phyloP scores from a whole-genome alignment of 352 stramenopile genomes.

The Aphanomyces cochlioides region DNA sequence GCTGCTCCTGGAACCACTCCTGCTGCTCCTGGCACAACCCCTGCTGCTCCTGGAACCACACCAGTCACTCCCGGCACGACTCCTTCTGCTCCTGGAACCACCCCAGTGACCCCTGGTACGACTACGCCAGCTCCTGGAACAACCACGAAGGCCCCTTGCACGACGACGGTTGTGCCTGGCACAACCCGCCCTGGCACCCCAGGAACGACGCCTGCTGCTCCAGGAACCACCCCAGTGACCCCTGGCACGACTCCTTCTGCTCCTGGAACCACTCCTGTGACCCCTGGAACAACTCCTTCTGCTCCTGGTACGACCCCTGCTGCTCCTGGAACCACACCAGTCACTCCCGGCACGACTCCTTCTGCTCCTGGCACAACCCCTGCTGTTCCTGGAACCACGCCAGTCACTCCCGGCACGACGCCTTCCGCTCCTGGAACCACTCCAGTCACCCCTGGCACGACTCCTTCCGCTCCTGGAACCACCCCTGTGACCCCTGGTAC shows the following conservation, averaged over 20 bases:
- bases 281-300: neutral
- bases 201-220: no score
- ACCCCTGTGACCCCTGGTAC: neutral
- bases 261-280: neutral
- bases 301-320: neutral
- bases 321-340: no score
- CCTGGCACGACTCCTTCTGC: no score
- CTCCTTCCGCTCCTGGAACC: neutral
- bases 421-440: neutral
- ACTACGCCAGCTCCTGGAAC: neutral
- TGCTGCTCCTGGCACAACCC: neutral
- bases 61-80: neutral
- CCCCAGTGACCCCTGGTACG: no score
- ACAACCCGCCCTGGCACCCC: neutral
- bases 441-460: neutral
- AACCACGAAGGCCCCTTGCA: neutral
- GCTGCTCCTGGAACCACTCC: neutral
- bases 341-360: no score
- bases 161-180: neutral
- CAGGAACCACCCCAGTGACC: no score
- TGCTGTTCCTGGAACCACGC: neutral
- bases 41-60: slow-evolving; percentile 5
- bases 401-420: no score
- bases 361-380: neutral
- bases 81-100: neutral